Conservation (phyloP, 768 basidiomycete species). For the Zangia roseola region DNA sequence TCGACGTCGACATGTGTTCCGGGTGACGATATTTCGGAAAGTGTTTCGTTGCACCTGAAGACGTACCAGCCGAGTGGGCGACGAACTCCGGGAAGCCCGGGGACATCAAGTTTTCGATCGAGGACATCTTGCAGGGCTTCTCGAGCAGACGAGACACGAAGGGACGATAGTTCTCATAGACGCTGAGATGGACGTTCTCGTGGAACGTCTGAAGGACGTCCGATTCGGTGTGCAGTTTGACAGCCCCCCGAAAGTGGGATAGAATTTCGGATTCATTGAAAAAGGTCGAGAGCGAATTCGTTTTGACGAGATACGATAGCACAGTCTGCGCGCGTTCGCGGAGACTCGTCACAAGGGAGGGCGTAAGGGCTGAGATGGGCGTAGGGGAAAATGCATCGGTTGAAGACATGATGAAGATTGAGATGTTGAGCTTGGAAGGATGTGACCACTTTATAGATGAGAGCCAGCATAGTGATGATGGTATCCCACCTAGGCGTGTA, state of each 20-base stretch:
- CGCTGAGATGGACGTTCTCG: neutral
- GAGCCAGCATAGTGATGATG: too few relatives aligned
- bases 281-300: slow-evolving; percentile 17
- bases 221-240: neutral
- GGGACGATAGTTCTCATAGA: neutral
- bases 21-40: slow-evolving; percentile 23
- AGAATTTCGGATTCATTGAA: slow-evolving; percentile 16
- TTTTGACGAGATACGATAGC: slow-evolving; percentile 22
- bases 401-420: too few relatives aligned
- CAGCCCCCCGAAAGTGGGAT: slow-evolving; percentile 11
- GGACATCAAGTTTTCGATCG: slow-evolving; percentile 23
- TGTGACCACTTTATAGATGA: too few relatives aligned
- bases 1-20: slow-evolving; percentile 19
- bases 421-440: too few relatives aligned
- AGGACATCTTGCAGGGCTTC: slow-evolving; percentile 15
- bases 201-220: slow-evolving; percentile 11
- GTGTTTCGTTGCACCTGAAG: slow-evolving; percentile 13
- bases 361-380: too few relatives aligned
- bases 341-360: slow-evolving; percentile 12
- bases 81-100: slow-evolving; percentile 23
- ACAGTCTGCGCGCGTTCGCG: slow-evolving; percentile 19
- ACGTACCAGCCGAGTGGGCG: slow-evolving; percentile 21
- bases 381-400: too few relatives aligned
- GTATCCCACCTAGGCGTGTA: too few relatives aligned
- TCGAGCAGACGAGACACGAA: slow-evolving; percentile 21